Conservation (phyloP, 495 filamentous ascomycete species). For the Astrocystis sublimbata region DNA sequence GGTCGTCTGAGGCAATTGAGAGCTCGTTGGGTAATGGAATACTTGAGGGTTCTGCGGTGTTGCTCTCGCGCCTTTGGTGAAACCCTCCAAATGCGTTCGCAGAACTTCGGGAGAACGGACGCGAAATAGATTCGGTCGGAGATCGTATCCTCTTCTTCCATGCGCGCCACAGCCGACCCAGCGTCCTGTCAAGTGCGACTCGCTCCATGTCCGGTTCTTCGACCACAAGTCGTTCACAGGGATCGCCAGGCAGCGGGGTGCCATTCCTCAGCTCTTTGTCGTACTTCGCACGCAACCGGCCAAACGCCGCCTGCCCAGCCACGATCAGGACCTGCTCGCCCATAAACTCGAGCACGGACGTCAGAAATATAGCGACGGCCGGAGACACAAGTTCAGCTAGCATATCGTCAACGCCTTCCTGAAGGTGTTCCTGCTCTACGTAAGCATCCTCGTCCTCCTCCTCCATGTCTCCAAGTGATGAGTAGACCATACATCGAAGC, state of each 20-base stretch:
- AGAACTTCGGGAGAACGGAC: conserved; percentile 46
- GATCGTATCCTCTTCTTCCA: conserved; percentile 84
- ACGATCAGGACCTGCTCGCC: conserved; percentile 86
- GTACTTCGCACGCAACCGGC: conserved; percentile 59
- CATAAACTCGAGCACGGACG: conserved; percentile 90
- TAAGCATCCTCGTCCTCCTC: conserved; percentile 93
- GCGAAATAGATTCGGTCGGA: conserved; percentile 40
- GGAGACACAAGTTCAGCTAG: conserved; percentile 74
- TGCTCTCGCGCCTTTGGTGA: conserved; percentile 43
- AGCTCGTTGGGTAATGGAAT: conserved; percentile 18
- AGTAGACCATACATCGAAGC: conserved; percentile 96
- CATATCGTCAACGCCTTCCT: conserved; percentile 56
- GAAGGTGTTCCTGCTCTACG: conserved; percentile 69
- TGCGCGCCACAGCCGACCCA: conserved; percentile 89
- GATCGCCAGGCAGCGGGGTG: conserved; percentile 36
- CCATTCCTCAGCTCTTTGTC: conserved; percentile 54
- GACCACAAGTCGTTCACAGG: conserved; percentile 68
- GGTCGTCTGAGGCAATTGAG: conserved; percentile 17
- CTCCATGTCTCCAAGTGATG: conserved; percentile 92
- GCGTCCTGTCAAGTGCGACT: conserved; percentile 79
- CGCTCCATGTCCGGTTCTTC: conserved; percentile 94
- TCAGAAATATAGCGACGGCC: conserved; percentile 92
- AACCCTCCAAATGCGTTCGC: conserved; percentile 21
- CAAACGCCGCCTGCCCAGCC: conserved; percentile 85
- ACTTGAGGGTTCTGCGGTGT: conserved; percentile 23